Conservation (phyloP, 2,329 filamentous ascomycete genomes). For the Aspergillus pseudonomiae region DNA sequence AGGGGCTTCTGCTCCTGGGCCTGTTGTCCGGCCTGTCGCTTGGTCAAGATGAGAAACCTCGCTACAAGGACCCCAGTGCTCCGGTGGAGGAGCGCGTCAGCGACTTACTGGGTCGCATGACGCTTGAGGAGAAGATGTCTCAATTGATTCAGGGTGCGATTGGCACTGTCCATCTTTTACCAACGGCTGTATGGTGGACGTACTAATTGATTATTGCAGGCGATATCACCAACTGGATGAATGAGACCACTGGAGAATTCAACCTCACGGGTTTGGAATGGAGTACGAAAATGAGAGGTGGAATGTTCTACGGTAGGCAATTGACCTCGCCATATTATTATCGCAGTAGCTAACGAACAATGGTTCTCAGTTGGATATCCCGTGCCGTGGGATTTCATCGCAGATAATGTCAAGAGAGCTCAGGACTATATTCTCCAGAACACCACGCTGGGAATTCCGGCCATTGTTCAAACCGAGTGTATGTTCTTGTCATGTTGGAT, state of each 20-base stretch:
- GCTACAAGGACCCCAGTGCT: constrained; percentile 66
- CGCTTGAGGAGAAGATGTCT: constrained; percentile 71
- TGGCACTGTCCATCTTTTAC: neutral
- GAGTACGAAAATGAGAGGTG: constrained; percentile 68
- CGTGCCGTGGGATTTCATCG: constrained; percentile 65
- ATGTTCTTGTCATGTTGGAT: constrained; percentile 1
- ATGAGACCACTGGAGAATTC: constrained; percentile 66
- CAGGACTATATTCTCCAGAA: constrained; percentile 71
- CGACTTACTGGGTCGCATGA: constrained; percentile 73
- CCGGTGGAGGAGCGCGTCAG: constrained; percentile 65
- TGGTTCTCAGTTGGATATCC: constrained; percentile 61
- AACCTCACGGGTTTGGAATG: constrained; percentile 68
- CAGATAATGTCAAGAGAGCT: constrained; percentile 63
- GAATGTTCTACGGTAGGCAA: constrained; percentile 62
- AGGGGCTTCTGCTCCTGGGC: constrained; percentile 31
- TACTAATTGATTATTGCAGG: constrained; percentile 38
- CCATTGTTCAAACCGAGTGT: constrained; percentile 73
- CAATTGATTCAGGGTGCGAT: constrained; percentile 63
- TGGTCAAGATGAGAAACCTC: constrained; percentile 24
- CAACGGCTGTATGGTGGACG: neutral
- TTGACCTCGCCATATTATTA: neutral
- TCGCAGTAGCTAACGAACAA: neutral
- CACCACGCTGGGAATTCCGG: constrained; percentile 70
- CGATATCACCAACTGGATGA: constrained; percentile 74
- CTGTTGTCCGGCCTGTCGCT: constrained; percentile 23